A percentile compares a stretch with the other conserved stretches of the same genome.
Conservation (phyloP, 441 rosid species). For the Adansonia gregorii region DNA sequence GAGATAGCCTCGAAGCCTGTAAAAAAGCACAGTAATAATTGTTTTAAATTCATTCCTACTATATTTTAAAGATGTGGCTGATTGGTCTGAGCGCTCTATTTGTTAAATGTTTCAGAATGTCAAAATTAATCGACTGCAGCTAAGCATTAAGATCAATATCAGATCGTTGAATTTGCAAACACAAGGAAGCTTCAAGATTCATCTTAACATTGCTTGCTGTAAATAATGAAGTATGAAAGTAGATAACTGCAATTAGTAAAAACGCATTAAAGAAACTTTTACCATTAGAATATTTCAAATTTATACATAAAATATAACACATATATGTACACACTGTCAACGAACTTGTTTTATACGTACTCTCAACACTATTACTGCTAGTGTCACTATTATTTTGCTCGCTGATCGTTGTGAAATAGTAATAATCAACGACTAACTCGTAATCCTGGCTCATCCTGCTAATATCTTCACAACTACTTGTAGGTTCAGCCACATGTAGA, state of each 20-base stretch:
- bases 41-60: not conserved
- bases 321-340: not conserved
- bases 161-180: no score
- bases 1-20: constrained; percentile 58
- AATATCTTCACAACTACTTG: not conserved
- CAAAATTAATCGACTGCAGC: not conserved
- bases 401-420: not conserved
- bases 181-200: no score
- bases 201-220: no score
- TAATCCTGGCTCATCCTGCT: constrained; percentile 17
- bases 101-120: not conserved
- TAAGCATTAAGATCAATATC: no score
- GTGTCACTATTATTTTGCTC: not conserved
- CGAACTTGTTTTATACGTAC: not conserved
- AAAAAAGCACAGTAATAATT: not conserved
- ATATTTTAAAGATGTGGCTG: not conserved
- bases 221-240: no score
- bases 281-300: not conserved
- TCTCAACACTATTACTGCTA: not conserved
- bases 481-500: not conserved
- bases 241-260: not conserved
- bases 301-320: not conserved
- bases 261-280: not conserved
- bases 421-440: not conserved
- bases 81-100: not conserved